Base-by-base conservation (phyloP, 805 yeast species). In the Candida anglica region DNA sequence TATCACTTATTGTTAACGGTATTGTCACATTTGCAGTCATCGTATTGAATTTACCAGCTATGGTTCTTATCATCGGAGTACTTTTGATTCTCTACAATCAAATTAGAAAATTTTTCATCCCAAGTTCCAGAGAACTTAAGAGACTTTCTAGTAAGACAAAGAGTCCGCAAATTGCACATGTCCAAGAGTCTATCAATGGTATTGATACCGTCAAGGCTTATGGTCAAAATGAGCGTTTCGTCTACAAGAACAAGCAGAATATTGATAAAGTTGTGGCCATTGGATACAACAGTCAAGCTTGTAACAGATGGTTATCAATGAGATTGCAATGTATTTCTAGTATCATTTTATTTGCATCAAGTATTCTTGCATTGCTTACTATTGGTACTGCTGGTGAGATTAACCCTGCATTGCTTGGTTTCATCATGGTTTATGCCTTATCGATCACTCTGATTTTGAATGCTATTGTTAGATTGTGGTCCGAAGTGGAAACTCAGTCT, bases 181-280 rank as follows among this genome's bases (percentile, higher is more conserved):
- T 62, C 17, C 68, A 61, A 44, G 69, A 63, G 37, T 55, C 63
- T 2, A 43, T 63, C 27, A 55, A 50, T 36, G 68, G 69, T 10
- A 54, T 57, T 10, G 66, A 60, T 19, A 60, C 67, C 3, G 50
- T 63, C 29, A 44, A 48, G 30, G 67, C 68, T 4, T 62, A 49
- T 30, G 43, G 41, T 13, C 63, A 58, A 33, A 32, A 35, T 9
- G 63, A 48, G 3, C 45, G 68, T 29, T 63, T 60, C 30, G 38
- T 44, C 15, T 48, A 48, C 39, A 47, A 53, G 18, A 48, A 48
- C 35, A 46, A 39, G 21, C 21, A 17, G 3, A 56, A 56, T 25
- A 44, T 62, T n/a, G 50, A 61, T 34, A 44, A 39, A 5, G 48
- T 49, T 34, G 40, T 51, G 2, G 48, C 40, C 19, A 45, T 48